Base-by-base conservation (phyloP, 495 filamentous ascomycete species). In the Neurospora sublineolata region DNA sequence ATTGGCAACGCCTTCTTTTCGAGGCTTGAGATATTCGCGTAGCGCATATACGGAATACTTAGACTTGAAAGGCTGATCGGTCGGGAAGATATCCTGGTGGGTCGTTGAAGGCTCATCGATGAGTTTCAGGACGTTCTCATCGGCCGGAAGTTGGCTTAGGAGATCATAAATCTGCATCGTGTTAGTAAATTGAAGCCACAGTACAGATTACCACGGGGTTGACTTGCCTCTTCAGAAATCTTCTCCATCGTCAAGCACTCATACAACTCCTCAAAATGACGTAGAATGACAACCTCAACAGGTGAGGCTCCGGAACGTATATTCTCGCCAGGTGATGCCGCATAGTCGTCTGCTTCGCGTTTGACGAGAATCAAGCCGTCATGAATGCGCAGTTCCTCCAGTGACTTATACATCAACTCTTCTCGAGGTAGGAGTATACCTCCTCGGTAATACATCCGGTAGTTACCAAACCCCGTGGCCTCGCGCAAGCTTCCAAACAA, bases 221-320 rank as follows among this genome's bases (percentile, higher is more conserved):
- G 67, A 72, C 79, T 73, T 82, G 92, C 88, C 80, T 90, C 88
- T 75, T 85, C 83, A n/a, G 91, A 89, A 18, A 95, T 80, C 52
- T 84, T 85, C 72, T 93, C 86, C 78, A 95, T 88, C 69, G 87
- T 87, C 42, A 99, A 86, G 75, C 94, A 89, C 20, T 88, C 86
- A 84, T 94, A 97, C 10, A 99, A 81, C 70, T 94, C 89, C 70
- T 93, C 87, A 77, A 97, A 97, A 79, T 97, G 92, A 71, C 90
- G 87, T 70, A 97, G 80, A 27, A 98, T 89, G 73, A 94, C 92
- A 16, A 84, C 82, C 73, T 97, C 92, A 9, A 94, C 84, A 16
- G 81, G 81, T 14, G 84, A 84, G n/a, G 83, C 81, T 3, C 80
- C 83, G 27, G 80, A 79, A 38, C 79, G 80, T 64, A 64, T 64